Conservation (phyloP, 2,329 filamentous ascomycete genomes). For the Trichophyton schoenleinii region DNA sequence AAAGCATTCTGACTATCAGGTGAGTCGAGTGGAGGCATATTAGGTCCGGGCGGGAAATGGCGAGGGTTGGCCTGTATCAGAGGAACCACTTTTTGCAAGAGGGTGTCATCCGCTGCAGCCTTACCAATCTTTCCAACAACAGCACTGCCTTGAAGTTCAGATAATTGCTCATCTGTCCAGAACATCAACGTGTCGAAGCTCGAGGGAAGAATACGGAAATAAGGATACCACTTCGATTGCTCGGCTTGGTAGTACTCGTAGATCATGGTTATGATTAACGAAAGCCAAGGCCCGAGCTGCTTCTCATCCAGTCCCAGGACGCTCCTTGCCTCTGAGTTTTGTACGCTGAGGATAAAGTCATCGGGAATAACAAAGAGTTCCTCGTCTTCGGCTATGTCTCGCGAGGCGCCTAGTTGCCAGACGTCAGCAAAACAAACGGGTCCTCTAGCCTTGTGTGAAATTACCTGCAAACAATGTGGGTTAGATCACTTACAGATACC, state of each 20-base stretch:
- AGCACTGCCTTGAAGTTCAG: conserved; percentile 61
- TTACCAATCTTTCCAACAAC: conserved; percentile 67
- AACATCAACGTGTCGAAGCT: conserved; percentile 82
- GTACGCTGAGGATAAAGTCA: conserved; percentile 53
- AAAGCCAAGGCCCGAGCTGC: conserved; percentile 39
- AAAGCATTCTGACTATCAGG: conserved; percentile 35
- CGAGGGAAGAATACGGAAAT: conserved; percentile 61
- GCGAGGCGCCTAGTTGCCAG: conserved; percentile 49
- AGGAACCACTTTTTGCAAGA: conserved; percentile 46
- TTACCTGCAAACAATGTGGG: conserved; percentile 1
- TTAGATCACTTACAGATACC: conserved; percentile 46
- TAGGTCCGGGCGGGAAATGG: conserved; percentile 29
- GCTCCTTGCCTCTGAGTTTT: conserved; percentile 56
- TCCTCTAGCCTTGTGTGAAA: not conserved
- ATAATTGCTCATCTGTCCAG: conserved; percentile 60
- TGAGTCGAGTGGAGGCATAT: conserved; percentile 31
- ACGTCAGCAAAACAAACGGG: conserved; percentile 12
- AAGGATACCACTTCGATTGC: conserved; percentile 60
- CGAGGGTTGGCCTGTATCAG: conserved; percentile 33
- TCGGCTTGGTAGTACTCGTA: conserved; percentile 54
- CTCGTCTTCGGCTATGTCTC: conserved; percentile 60
- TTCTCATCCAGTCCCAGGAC: conserved; percentile 45
- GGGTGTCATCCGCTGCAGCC: conserved; percentile 55
- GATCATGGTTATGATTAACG: conserved; percentile 65
- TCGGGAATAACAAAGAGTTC: conserved; percentile 71